A percentile compares a stretch with the other conserved stretches of the same genome.
Conservation (phyloP, 768 basidiomycete species). For the Sistotremastrum niveocremeum region DNA sequence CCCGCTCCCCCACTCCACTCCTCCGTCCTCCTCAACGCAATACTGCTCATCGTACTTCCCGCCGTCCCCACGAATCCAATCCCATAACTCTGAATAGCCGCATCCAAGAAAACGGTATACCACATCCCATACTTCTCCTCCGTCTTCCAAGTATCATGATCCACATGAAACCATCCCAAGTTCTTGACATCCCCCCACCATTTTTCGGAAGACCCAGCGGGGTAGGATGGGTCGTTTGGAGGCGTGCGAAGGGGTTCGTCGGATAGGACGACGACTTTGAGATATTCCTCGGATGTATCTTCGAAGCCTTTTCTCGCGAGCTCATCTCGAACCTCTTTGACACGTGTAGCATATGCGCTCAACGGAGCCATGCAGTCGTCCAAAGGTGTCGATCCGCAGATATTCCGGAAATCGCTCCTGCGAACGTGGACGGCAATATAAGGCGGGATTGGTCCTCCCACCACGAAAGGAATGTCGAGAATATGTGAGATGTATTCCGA, state of each 20-base stretch:
- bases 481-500: no score
- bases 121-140: slow-evolving; percentile 6
- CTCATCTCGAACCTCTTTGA: no score
- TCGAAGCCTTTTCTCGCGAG: no score
- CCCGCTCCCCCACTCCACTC: slow-evolving; percentile 12
- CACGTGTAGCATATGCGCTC: no score
- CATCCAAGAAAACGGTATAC: slow-evolving; percentile 12
- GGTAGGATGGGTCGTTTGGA: no score
- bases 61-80: slow-evolving; percentile 16
- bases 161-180: slow-evolving; percentile 12
- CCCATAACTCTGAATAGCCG: slow-evolving; percentile 13
- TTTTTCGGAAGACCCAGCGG: background rate
- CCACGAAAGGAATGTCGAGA: no score
- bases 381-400: background rate
- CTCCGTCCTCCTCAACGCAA: slow-evolving; percentile 11
- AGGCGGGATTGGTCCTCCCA: background rate
- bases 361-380: background rate
- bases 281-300: no score
- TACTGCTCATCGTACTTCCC: slow-evolving; percentile 13
- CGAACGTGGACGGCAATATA: slow-evolving; percentile 3
- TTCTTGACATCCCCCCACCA: slow-evolving; percentile 9
- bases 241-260: no score
- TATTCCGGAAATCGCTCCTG: background rate
- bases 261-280: no score
- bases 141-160: slow-evolving; percentile 10